Percentiles rank a stretch among this genome's conserved stretches.
Evolutionary conservation across 2,329 filamentous ascomycete genomes (phyloP).

Genomic region (Claviceps pazoutovae): DNA sequence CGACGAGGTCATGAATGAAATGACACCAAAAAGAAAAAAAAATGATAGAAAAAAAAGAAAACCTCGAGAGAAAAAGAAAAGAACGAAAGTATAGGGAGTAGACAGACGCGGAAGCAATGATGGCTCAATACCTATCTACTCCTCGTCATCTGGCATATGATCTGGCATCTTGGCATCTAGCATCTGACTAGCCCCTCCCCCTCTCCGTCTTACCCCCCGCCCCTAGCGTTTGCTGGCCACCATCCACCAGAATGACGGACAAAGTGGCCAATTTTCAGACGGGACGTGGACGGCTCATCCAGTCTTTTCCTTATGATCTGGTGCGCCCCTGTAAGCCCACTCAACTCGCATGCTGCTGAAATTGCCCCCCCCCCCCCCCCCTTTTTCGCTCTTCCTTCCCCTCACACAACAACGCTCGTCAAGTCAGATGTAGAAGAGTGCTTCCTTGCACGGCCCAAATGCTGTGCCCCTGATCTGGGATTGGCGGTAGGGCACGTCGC

Average conservation of each 20-base stretch:
- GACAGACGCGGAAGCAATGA: no score
- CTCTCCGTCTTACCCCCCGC: background rate
- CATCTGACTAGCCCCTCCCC: no score
- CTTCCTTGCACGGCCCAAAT: conserved; percentile 10
- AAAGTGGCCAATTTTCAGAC: background rate
- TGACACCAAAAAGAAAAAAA: no score
- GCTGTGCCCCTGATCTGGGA: conserved; percentile 9
- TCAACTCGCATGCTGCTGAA: background rate
- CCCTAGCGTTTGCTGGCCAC: background rate
- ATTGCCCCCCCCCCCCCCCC: background rate
- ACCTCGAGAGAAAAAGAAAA: no score
- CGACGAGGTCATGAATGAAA: no score
- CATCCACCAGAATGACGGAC: background rate
- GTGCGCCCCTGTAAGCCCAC: conserved; percentile 1
- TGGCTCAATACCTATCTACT: no score
- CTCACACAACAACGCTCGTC: background rate
- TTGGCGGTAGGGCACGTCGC: conserved; percentile 8
- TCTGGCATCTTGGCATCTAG: background rate
- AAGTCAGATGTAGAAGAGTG: background rate
- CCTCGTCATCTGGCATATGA: no score
- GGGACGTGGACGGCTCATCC: background rate
- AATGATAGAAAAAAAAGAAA: no score
- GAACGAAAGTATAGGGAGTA: no score
- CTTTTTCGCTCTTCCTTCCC: background rate
- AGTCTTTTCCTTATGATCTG: background rate